Percentiles rank a stretch among this genome's conserved stretches.
Evolutionary conservation across 139 green algal species (phyloP).

Genomic region (Coelastrella sp.): DNA sequence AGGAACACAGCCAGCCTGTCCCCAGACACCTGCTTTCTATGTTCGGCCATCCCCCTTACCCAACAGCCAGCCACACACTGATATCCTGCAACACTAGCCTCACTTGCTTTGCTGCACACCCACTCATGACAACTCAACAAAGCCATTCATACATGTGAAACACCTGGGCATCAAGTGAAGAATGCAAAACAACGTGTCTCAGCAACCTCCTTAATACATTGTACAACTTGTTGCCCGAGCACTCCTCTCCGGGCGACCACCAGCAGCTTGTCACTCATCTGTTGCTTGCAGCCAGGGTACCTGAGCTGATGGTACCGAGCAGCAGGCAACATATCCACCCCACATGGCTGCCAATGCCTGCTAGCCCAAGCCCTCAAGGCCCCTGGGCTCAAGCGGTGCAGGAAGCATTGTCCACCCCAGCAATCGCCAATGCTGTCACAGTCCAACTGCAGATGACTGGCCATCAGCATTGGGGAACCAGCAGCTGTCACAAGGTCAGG

Average conservation of each 20-base stretch:
- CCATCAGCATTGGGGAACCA: conserved; percentile 20
- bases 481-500: neutral
- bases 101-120: too few species aligned
- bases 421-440: neutral
- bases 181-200: conserved; percentile 18
- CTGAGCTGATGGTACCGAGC: conserved; percentile 14
- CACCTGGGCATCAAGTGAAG: conserved; percentile 19
- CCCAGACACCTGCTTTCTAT: too few species aligned
- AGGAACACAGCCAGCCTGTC: too few species aligned
- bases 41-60: too few species aligned
- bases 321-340: neutral
- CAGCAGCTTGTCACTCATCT: conserved; percentile 32
- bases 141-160: too few species aligned
- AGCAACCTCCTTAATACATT: neutral
- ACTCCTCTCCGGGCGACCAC: conserved; percentile 8
- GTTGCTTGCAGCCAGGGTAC: conserved; percentile 25
- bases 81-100: too few species aligned
- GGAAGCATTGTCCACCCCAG: conserved; percentile 25
- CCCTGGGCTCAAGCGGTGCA: neutral
- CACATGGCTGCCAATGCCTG: conserved; percentile 7
- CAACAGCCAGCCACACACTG: too few species aligned
- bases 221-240: neutral
- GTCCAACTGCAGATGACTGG: conserved; percentile 34
- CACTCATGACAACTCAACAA: too few species aligned
- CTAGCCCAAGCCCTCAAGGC: conserved; percentile 7